phyloP scores from a whole-genome alignment of 352 stramenopile genomes.

The Peronospora farinosa region DNA sequence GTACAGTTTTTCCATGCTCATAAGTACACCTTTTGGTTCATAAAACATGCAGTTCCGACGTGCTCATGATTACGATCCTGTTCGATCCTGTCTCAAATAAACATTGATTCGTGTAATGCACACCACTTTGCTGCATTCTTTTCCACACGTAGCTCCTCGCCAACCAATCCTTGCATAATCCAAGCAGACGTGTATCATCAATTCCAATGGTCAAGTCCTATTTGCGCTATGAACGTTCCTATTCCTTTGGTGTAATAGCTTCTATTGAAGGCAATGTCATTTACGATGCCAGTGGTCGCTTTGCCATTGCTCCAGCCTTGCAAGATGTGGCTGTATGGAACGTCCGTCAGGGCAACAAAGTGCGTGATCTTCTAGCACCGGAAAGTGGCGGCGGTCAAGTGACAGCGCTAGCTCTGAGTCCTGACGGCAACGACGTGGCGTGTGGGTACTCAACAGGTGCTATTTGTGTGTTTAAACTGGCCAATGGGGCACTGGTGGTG shows the following conservation, averaged over 20 bases:
- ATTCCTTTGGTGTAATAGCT: constrained; percentile 88
- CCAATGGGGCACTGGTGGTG: constrained; percentile 69
- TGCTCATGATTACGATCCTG: too few species aligned
- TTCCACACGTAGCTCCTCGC: constrained; percentile 10
- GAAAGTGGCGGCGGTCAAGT: constrained; percentile 56
- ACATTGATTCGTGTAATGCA: neutral
- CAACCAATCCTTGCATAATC: constrained; percentile 2
- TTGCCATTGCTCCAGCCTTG: constrained; percentile 84
- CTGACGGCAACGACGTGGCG: constrained; percentile 69
- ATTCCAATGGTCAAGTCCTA: constrained; percentile 90
- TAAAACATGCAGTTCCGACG: too few species aligned
- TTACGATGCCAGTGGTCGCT: constrained; percentile 78
- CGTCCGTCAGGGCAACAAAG: constrained; percentile 80
- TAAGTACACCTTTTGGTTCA: too few species aligned
- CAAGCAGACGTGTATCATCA: neutral
- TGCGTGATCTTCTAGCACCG: constrained; percentile 50
- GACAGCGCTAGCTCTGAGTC: constrained; percentile 69
- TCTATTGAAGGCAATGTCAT: constrained; percentile 85
- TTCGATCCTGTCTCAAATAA: neutral
- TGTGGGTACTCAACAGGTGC: constrained; percentile 81
- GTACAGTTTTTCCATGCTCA: too few species aligned
- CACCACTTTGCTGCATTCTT: too few species aligned
- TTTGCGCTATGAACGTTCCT: constrained; percentile 86
- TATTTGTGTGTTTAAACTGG: constrained; percentile 73
- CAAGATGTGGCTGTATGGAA: constrained; percentile 91